Evolutionary conservation across 495 filamentous ascomycete species (phyloP).

Genomic region (Annulohypoxylon maeteangense): DNA sequence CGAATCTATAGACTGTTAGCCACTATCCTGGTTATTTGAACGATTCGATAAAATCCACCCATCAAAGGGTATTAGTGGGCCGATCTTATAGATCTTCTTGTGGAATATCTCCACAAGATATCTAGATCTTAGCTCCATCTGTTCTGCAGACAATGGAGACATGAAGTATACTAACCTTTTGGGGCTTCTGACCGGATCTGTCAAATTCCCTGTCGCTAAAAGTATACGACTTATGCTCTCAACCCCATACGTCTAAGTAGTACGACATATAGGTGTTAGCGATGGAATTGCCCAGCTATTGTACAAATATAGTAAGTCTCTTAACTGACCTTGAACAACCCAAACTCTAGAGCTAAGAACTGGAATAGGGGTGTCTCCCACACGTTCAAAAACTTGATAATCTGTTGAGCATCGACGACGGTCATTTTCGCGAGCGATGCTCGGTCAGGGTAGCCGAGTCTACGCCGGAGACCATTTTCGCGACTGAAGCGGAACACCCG

Average conservation of each 20-base stretch:
- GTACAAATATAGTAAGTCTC: not conserved
- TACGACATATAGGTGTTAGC: not conserved
- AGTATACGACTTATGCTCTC: constrained; percentile 69
- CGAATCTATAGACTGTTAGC: constrained; percentile 54
- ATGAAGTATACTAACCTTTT: constrained; percentile 57
- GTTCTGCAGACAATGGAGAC: not conserved
- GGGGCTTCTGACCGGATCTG: constrained; percentile 58
- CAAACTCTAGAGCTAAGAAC: constrained; percentile 69
- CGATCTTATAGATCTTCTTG: not conserved
- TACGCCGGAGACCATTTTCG: constrained; percentile 56
- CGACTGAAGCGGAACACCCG: constrained; percentile 61
- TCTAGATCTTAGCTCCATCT: not conserved
- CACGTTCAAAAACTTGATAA: constrained; percentile 59
- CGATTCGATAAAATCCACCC: not conserved
- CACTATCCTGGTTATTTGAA: not conserved
- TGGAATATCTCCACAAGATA: not conserved
- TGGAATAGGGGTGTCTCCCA: constrained; percentile 69
- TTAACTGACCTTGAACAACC: constrained; percentile 66
- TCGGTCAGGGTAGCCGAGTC: constrained; percentile 64
- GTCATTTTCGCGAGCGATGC: constrained; percentile 71
- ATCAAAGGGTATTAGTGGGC: not conserved
- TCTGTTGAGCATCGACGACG: constrained; percentile 66
- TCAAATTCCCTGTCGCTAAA: constrained; percentile 67
- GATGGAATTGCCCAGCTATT: not conserved
- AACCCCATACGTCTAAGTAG: constrained; percentile 70